These are phyloP conservation scores for Voacanga thouarsii DNA, from an alignment of 257 asterid genomes.

Conservation along the genomic window DNA sequence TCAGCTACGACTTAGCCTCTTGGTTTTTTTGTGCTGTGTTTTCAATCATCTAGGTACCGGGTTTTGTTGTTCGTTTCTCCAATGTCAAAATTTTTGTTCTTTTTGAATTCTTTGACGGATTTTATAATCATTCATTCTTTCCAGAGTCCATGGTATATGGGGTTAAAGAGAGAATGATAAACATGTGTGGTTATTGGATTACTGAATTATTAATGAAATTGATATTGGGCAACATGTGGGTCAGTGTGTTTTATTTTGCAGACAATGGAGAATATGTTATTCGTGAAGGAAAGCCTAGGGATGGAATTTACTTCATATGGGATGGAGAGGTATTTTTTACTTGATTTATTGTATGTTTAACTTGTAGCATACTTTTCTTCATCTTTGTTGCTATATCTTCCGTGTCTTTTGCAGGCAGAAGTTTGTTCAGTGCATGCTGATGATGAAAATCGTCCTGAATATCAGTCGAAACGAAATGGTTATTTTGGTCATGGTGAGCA, in stretches of 20 bases:
- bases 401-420: constrained; percentile 58
- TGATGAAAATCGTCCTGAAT: constrained; percentile 58
- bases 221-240: not conserved
- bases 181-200: not conserved
- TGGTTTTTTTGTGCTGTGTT: not conserved
- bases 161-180: not conserved
- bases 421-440: constrained; percentile 61
- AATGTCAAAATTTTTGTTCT: not conserved
- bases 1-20: not conserved
- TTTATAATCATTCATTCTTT: not conserved
- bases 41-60: too few relatives aligned
- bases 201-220: not conserved
- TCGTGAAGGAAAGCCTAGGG: constrained; percentile 75
- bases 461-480: constrained; percentile 61
- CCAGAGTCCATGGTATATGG: not conserved
- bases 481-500: constrained; percentile 88
- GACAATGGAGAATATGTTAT: constrained; percentile 73
- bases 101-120: not conserved
- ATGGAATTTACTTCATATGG: constrained; percentile 84
- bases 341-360: constrained; percentile 2
- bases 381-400: constrained; percentile 10
- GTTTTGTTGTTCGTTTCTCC: too few relatives aligned
- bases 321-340: constrained; percentile 67
- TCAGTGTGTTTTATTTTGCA: constrained; percentile 15
- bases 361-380: constrained; percentile 6